A percentile compares a stretch with the other conserved stretches of the same genome.
These are phyloP conservation scores for Entoloma clypeatum DNA, from an alignment of 1,284 basidiomycete species.

Conservation along the genomic window DNA sequence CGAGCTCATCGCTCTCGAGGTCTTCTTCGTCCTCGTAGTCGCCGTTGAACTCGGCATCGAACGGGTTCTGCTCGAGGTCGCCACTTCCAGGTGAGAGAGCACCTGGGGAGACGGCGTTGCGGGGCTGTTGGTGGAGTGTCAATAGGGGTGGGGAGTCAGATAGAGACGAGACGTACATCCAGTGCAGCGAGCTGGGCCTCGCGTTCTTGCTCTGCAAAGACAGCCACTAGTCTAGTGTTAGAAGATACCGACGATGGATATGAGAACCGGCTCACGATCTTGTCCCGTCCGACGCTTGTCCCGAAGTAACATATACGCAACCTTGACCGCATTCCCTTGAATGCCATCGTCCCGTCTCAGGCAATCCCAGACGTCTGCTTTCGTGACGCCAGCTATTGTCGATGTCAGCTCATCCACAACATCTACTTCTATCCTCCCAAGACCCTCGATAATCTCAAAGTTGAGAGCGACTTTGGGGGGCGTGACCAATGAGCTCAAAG, in stretches of 20 bases:
- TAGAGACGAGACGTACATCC: slow-evolving; percentile 51
- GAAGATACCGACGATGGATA: slow-evolving; percentile 9
- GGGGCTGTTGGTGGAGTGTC: slow-evolving; percentile 44
- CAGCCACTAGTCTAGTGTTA: slow-evolving; percentile 50
- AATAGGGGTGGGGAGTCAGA: slow-evolving; percentile 4
- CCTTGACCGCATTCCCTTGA: slow-evolving; percentile 92
- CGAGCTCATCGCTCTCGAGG: slow-evolving; percentile 63
- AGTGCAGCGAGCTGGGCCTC: slow-evolving; percentile 75
- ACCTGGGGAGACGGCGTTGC: slow-evolving; percentile 61
- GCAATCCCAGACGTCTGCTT: slow-evolving; percentile 84
- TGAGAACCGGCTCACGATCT: slow-evolving; percentile 53
- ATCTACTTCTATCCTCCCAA: slow-evolving; percentile 88
- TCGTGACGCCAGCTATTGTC: slow-evolving; percentile 74
- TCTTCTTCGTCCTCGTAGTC: slow-evolving; percentile 58
- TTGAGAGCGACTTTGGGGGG: slow-evolving; percentile 59
- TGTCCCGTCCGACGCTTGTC: slow-evolving; percentile 87
- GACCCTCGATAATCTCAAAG: slow-evolving; percentile 74
- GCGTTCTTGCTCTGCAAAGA: slow-evolving; percentile 76
- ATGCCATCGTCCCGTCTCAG: slow-evolving; percentile 76
- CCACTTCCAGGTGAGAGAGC: slow-evolving; percentile 48
- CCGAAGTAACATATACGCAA: slow-evolving; percentile 91
- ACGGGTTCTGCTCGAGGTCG: slow-evolving; percentile 69
- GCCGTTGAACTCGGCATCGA: slow-evolving; percentile 69
- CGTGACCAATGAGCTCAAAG: slow-evolving; percentile 64
- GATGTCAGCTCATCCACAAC: slow-evolving; percentile 80